These are phyloP conservation scores for Scedosporium minutisporum DNA, from an alignment of 2,329 filamentous ascomycete genomes.

Conservation along the genomic window DNA sequence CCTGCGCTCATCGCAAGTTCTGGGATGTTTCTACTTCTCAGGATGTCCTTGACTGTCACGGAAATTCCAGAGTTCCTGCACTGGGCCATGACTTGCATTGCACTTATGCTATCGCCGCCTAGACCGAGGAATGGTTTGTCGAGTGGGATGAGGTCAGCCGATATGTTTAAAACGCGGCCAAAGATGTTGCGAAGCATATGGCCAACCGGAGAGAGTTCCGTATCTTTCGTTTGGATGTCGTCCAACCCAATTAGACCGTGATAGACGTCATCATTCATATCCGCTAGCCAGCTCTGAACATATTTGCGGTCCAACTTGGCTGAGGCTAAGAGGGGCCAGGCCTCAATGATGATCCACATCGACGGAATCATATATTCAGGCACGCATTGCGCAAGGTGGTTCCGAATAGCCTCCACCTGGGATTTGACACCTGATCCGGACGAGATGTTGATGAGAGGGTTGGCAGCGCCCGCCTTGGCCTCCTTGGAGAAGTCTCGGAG, in stretches of 20 bases:
- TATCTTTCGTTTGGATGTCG: conserved; percentile 1
- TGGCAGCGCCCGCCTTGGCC: background rate
- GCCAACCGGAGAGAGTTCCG: background rate
- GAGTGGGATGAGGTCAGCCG: conserved; percentile 17
- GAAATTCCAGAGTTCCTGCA: conserved; percentile 19
- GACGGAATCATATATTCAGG: conserved; percentile 26
- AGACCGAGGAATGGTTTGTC: conserved; percentile 26
- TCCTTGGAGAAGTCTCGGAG: conserved; percentile 14
- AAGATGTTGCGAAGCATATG: conserved; percentile 22
- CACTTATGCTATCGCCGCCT: conserved; percentile 34
- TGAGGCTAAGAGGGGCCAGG: conserved; percentile 17
- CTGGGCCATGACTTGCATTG: conserved; percentile 32
- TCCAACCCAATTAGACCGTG: conserved; percentile 27
- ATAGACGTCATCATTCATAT: conserved; percentile 26
- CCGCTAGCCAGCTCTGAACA: conserved; percentile 32
- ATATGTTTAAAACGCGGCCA: conserved; percentile 28
- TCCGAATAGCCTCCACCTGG: conserved; percentile 15
- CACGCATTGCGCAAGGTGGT: conserved; percentile 22
- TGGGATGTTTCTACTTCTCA: conserved; percentile 18
- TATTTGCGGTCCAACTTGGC: conserved; percentile 24
- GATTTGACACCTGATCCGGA: conserved; percentile 9
- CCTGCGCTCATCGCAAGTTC: conserved; percentile 13
- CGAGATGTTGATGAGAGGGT: conserved; percentile 14
- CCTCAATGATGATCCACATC: conserved; percentile 17
- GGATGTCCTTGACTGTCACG: conserved; percentile 23